Evolutionary conservation across 805 yeast species (phyloP), one percentile per base, ranked within the genome.

Genomic region (Lipomyces starkeyi): DNA sequence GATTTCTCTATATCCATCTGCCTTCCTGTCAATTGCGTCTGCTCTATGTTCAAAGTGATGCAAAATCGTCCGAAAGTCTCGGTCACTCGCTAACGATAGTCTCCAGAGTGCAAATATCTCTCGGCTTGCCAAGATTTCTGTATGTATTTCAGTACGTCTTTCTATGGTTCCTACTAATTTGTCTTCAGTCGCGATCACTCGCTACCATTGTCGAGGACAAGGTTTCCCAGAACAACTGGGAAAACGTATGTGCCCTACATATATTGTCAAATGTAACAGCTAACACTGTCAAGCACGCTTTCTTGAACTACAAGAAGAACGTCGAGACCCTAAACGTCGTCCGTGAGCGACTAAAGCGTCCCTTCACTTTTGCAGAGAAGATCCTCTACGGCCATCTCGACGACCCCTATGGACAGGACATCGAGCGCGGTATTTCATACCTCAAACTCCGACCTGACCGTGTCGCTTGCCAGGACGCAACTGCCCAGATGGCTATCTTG

Each of bases 401-500:
- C 66, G 84, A 92, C 75, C 97, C 97, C 49, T 94, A 91, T 75
- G 97, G 68, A 35, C 72, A 70, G 66, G 72, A 65, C 49, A 75
- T 82, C 62, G 84, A 85, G 71, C 87, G 99, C 81, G 99, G 99
- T 74, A 83, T 88, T 61, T 87, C 93, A 63, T 95, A 95, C 81
- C 85, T 95, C 79, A 95, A 95, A 83, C 85, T 95, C 75, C 87
- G 91, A 78, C 99, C 99, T 29, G 99, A 95, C 79, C 88, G 99
- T 79, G 98, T 95, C 59, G 99, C 99, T 34, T 94, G 96, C 97
- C 99, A 95, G 84, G 99, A 95, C 84, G 99, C 99, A n/a, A 91
- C 97, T 40, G 99, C 99, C 22, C 99, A 95, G 82, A 95, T 94
- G 91, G 99, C 99, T n/a, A 84, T 95, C 74, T 83, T 95, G 75